phyloP scores from a whole-genome alignment of 2,329 filamentous ascomycete species.

The Colletotrichum spaethianum region DNA sequence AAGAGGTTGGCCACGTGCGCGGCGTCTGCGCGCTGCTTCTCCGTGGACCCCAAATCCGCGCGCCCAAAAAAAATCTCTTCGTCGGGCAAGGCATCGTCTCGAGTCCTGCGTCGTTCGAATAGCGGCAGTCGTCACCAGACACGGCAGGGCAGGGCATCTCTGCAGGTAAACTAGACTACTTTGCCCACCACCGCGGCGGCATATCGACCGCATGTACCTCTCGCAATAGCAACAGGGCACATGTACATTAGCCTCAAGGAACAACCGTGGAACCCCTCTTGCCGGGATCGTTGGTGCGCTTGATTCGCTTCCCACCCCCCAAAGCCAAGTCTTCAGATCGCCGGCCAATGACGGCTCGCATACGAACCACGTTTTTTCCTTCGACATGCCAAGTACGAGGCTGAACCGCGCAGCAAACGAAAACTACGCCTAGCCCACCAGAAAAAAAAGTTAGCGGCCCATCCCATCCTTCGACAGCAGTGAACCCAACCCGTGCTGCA shows the following conservation, averaged over 20 bases:
- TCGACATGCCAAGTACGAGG: slow-evolving; percentile 45
- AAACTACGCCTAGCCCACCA: slow-evolving; percentile 5
- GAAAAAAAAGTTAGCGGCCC: neutral
- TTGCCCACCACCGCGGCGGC: neutral
- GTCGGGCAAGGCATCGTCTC: neutral
- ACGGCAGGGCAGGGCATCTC: slow-evolving; percentile 5
- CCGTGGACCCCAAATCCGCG: neutral
- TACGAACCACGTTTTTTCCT: slow-evolving; percentile 45
- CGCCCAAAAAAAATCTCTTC: neutral
- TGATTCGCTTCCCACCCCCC: slow-evolving; percentile 17
- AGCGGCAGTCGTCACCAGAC: neutral
- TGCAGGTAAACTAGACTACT: neutral
- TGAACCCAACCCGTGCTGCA: neutral
- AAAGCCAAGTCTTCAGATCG: slow-evolving; percentile 38
- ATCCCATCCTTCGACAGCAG: neutral
- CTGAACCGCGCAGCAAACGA: slow-evolving; percentile 39
- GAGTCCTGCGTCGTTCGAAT: neutral
- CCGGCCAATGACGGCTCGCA: slow-evolving; percentile 42
- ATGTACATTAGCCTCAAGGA: slow-evolving; percentile 30
- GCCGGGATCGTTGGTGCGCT: neutral
- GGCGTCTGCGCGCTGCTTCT: slow-evolving; percentile 10
- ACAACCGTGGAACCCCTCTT: slow-evolving; percentile 23
- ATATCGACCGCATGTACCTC: neutral
- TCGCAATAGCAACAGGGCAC: neutral
- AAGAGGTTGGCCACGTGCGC: slow-evolving; percentile 29